Evolutionary conservation across 371 early-diverging fungal species (phyloP), one percentile per base, ranked within the genome.

Genomic region (Mortierella sp.): DNA sequence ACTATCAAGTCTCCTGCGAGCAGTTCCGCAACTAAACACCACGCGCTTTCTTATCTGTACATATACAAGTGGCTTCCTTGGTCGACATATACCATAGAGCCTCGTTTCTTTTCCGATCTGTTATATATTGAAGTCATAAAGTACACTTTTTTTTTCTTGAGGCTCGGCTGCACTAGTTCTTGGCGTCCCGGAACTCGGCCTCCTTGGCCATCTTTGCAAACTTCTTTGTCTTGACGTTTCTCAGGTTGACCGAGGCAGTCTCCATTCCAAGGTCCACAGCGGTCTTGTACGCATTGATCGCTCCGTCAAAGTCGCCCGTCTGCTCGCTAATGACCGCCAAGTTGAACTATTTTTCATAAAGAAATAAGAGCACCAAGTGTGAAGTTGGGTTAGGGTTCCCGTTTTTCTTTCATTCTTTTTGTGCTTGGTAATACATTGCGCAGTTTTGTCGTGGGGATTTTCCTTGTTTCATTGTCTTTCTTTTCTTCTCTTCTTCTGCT

Each of bases 321-420:
- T 93, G 91, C 74, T 96, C 97, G 70, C 93, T 90, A 44, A 95
- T 92, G 70, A 92, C 93, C 0, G 88, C 97, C 67, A 92, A 89
- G 75, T 96, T 96, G 83, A 91, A 96, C 77, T 86, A 87, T 24
- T 45, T 52, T 10, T 26, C 16, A 39, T 53, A n/a, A 16, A 45
- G n/a, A 29, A 43, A n/a, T 50, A 53, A 44, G 55, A 40, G n/a
- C n/a, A n/a, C n/a, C 31, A 63, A 64, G 43, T 40, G 10, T 22
- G 19, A 44, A 45, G 2, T 41, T 13, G 24, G 41, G 53, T 4
- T 29, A 66, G 48, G 29, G 43, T 11, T 47, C 22, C 47, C 47
- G 14, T 47, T 22, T 16, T 22, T 13, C 47, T 47, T 47, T 6
- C 19, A 19, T 5, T 47, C 47, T 47, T 47, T 47, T 16, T 19